Evolutionary conservation across 192 early-diverging fungal species (phyloP).

Genomic region (Coemansia sp.): DNA sequence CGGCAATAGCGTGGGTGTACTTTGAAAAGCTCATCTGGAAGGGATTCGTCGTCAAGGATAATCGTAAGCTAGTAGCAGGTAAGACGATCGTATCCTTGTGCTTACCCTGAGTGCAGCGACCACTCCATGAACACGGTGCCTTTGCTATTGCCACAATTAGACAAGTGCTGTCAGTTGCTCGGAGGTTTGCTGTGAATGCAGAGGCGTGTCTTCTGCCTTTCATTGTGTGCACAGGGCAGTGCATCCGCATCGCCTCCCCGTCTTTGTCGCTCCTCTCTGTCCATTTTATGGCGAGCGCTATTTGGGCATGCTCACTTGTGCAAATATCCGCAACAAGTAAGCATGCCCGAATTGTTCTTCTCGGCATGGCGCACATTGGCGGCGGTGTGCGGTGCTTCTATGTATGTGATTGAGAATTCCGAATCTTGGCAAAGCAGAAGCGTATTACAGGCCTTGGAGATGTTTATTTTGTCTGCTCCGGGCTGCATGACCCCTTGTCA

Average conservation of each 20-base stretch:
- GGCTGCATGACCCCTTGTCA: background rate
- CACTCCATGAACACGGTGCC: background rate
- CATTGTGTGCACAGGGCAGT: background rate
- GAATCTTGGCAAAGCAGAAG: background rate
- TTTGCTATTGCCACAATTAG: background rate
- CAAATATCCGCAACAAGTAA: background rate
- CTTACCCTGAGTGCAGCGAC: background rate
- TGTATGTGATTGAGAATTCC: background rate
- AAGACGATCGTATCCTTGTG: slow-evolving; percentile 6
- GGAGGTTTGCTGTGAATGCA: background rate
- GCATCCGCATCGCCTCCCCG: background rate
- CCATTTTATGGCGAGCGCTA: background rate
- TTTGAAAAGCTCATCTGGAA: slow-evolving; percentile 94
- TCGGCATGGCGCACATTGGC: slow-evolving; percentile 7
- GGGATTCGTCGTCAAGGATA: slow-evolving; percentile 68
- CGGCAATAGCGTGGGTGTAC: slow-evolving; percentile 88
- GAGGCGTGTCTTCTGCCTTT: background rate
- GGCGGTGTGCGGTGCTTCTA: slow-evolving; percentile 3
- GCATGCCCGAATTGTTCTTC: background rate
- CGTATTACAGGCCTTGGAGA: background rate
- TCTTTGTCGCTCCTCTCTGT: background rate
- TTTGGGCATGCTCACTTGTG: background rate
- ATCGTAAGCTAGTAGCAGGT: slow-evolving; percentile 60
- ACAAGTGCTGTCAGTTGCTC: background rate
- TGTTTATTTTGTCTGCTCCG: background rate